Evolutionary conservation across 164 flowering plant species (phyloP).

Genomic region (Malania oleifera): DNA sequence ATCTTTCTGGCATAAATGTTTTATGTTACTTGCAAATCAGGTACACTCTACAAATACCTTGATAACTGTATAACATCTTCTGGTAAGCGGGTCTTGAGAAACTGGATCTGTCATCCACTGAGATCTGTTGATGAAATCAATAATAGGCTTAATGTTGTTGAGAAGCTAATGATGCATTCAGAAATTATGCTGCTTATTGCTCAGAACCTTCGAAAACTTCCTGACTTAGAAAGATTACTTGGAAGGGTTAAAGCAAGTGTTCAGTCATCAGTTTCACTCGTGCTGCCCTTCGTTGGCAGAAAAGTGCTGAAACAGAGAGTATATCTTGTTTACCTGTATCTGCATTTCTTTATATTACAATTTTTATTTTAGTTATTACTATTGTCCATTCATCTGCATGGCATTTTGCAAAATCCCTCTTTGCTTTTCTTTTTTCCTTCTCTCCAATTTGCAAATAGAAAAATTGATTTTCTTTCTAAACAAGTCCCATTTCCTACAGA

Average conservation of each 20-base stretch:
- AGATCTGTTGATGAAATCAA: conserved; percentile 63
- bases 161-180: conserved; percentile 40
- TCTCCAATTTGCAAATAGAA: background rate
- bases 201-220: conserved; percentile 74
- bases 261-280: conserved; percentile 56
- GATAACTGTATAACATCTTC: conserved; percentile 70
- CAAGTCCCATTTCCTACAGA: no score
- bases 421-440: background rate
- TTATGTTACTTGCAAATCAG: conserved; percentile 31
- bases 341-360: background rate
- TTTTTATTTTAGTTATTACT: no score
- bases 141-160: conserved; percentile 75
- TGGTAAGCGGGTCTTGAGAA: conserved; percentile 84
- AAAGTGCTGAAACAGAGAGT: conserved; percentile 74
- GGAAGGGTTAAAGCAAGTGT: conserved; percentile 73
- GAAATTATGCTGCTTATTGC: conserved; percentile 44
- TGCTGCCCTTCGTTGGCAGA: conserved; percentile 62
- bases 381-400: no score
- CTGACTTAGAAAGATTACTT: conserved; percentile 84
- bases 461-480: no score
- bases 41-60: conserved; percentile 81
- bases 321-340: conserved; percentile 20
- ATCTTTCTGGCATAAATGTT: background rate
- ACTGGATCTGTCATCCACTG: conserved; percentile 94
- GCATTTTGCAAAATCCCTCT: no score